A percentile compares a stretch with the other conserved stretches of the same genome.
Evolutionary conservation across 108 stramenopile species (phyloP).

Genomic region (Skeletonema grethae): DNA sequence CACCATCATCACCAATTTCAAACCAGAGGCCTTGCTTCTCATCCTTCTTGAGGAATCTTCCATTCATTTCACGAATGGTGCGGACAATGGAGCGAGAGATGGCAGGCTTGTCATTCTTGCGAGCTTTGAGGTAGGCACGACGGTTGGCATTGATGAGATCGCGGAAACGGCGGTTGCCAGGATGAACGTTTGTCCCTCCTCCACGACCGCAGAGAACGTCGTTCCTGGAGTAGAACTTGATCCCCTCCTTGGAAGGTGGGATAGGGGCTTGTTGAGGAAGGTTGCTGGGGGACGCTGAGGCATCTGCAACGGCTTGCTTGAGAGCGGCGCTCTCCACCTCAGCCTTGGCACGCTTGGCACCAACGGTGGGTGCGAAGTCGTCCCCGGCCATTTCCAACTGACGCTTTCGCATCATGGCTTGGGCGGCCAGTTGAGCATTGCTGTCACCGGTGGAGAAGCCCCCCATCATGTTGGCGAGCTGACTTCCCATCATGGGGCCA

Average conservation of each 20-base stretch:
- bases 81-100: constrained; percentile 79
- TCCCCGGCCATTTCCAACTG: not conserved
- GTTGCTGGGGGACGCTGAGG: not conserved
- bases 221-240: constrained; percentile 53
- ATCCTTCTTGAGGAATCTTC: constrained; percentile 75
- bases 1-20: constrained; percentile 45
- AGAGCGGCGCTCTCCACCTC: not conserved
- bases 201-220: constrained; percentile 85
- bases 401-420: constrained; percentile 2
- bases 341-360: not conserved
- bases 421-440: not conserved
- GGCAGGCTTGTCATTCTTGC: constrained; percentile 65
- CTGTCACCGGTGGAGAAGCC: not conserved
- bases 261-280: constrained; percentile 15
- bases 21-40: constrained; percentile 51
- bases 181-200: constrained; percentile 75
- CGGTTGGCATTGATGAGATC: constrained; percentile 50
- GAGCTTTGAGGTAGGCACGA: constrained; percentile 44
- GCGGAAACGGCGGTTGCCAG: constrained; percentile 72
- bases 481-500: not conserved
- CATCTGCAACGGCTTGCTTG: not conserved
- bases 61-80: constrained; percentile 64
- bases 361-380: not conserved
- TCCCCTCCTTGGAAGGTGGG: constrained; percentile 50
- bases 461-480: not conserved